Conservation (phyloP, 202 grass and related monocot species). For the Dendrocalamus latiflorus region DNA sequence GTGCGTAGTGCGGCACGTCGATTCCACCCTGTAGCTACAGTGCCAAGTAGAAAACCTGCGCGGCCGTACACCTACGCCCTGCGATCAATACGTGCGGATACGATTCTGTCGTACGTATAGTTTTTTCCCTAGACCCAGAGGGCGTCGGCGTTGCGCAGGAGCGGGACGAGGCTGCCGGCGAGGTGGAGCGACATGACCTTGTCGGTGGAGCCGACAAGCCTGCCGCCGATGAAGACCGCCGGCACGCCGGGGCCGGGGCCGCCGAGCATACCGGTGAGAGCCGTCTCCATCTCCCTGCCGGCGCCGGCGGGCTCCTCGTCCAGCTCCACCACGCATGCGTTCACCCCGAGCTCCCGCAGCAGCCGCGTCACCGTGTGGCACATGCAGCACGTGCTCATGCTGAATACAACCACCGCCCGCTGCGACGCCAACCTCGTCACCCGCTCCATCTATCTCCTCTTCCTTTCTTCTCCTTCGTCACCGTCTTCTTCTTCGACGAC, state of each 20-base stretch:
- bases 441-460: conserved; percentile 19
- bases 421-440: conserved; percentile 45
- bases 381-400: conserved; percentile 46
- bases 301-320: conserved; percentile 28
- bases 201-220: conserved; percentile 44
- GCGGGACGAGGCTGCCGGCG: conserved; percentile 36
- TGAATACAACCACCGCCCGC: conserved; percentile 43
- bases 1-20: neutral
- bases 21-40: neutral
- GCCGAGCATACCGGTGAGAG: conserved; percentile 6
- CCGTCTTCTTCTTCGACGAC: neutral
- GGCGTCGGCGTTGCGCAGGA: conserved; percentile 48
- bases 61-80: neutral
- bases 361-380: conserved; percentile 47
- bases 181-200: conserved; percentile 48
- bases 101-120: neutral
- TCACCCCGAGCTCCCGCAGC: conserved; percentile 43
- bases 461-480: neutral
- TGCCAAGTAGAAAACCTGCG: neutral
- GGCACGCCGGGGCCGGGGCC: conserved; percentile 19
- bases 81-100: neutral
- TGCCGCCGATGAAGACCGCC: conserved; percentile 45
- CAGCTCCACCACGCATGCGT: conserved; percentile 22
- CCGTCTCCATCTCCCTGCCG: conserved; percentile 50
- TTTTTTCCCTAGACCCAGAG: conserved; percentile 32